phyloP scores from a whole-genome alignment of 2,329 filamentous ascomycete genomes.

The Sordariomycetes sp. region DNA sequence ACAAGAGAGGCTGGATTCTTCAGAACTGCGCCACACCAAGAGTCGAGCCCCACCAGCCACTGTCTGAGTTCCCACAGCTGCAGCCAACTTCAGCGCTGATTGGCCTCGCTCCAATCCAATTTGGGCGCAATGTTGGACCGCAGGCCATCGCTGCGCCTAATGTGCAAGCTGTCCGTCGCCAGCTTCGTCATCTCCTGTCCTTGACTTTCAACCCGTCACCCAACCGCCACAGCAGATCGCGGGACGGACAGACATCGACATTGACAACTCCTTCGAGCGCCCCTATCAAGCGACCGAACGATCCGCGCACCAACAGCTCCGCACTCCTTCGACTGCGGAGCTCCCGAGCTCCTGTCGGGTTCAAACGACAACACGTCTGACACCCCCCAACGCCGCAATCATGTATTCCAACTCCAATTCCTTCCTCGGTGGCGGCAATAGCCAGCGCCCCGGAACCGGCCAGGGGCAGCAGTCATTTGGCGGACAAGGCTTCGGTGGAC shows the following conservation, averaged over 20 bases:
- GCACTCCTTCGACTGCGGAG: conserved; percentile 10
- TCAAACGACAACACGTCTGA: conserved; percentile 1
- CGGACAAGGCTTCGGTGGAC: conserved; percentile 30
- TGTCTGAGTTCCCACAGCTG: too few relatives aligned
- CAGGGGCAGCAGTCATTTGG: conserved; percentile 51
- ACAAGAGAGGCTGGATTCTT: too few relatives aligned
- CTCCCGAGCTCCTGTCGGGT: conserved; percentile 12
- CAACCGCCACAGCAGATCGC: neutral
- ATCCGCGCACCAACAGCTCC: neutral
- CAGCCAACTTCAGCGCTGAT: neutral
- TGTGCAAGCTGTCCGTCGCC: conserved; percentile 1
- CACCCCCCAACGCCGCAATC: conserved; percentile 9
- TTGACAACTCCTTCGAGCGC: too few relatives aligned
- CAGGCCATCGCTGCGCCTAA: neutral
- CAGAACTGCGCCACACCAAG: conserved; percentile 1
- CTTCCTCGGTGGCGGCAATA: conserved; percentile 72
- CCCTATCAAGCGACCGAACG: too few relatives aligned
- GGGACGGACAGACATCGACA: too few relatives aligned
- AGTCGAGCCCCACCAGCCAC: neutral
- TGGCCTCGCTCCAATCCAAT: neutral
- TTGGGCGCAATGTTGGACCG: neutral
- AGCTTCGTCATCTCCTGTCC: conserved; percentile 8
- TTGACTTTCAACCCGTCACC: neutral
- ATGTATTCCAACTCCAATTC: conserved; percentile 92
- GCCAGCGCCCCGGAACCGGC: conserved; percentile 61